Evolutionary conservation across 148 eudicot genomes (phyloP).

Genomic region (Selenicereus undatus): DNA sequence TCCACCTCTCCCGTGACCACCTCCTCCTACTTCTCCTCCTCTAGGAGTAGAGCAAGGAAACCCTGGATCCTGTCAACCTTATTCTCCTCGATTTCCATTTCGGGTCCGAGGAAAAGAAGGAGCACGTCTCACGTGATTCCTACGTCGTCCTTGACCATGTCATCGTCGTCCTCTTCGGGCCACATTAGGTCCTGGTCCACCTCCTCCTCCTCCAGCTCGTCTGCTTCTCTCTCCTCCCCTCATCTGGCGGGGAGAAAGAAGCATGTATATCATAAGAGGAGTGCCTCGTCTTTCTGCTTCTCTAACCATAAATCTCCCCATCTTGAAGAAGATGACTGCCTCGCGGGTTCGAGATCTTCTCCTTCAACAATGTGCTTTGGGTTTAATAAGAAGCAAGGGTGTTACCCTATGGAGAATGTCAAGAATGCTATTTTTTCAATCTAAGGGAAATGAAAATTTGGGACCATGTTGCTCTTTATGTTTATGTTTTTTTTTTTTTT

Average conservation of each 20-base stretch:
- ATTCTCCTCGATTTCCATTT: neutral
- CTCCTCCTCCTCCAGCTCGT: conserved; percentile 26
- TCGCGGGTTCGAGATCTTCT: conserved; percentile 4
- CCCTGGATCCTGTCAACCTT: conserved; percentile 10
- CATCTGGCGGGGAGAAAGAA: conserved; percentile 4
- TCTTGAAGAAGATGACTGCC: conserved; percentile 11
- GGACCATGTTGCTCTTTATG: neutral
- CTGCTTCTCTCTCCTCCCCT: conserved; percentile 17
- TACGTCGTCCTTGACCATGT: neutral
- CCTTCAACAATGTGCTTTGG: conserved; percentile 27
- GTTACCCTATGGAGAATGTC: conserved; percentile 10
- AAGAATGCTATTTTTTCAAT: conserved; percentile 23
- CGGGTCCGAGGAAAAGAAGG: conserved; percentile 3
- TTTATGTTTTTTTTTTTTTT: neutral
- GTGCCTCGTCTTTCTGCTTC: neutral
- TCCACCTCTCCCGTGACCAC: neutral
- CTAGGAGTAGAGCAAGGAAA: conserved; percentile 8
- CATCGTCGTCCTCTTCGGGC: conserved; percentile 10
- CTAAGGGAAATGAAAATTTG: conserved; percentile 10
- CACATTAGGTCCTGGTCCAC: conserved; percentile 32
- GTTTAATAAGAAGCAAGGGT: conserved; percentile 20
- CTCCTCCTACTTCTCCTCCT: neutral
- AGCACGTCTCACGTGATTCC: conserved; percentile 17
- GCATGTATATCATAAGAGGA: neutral
- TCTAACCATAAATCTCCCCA: conserved; percentile 18